Percentiles rank a stretch among this genome's conserved stretches.
phyloP scores from a whole-genome alignment of 768 basidiomycete species.

The Naganishia vaughanmartiniae region DNA sequence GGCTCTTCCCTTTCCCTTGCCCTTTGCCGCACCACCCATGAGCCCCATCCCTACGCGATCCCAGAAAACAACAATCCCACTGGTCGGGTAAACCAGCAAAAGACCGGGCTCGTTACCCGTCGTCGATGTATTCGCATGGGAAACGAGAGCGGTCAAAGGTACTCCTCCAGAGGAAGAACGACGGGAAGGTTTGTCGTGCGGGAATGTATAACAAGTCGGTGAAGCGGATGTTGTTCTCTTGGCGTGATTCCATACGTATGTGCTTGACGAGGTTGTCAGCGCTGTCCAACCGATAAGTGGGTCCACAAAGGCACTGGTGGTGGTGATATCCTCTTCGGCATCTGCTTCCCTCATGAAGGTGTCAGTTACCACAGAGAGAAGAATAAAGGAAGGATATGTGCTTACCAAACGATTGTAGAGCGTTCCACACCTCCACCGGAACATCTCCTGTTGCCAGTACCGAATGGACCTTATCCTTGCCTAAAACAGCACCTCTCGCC shows the following conservation, averaged over 20 bases:
- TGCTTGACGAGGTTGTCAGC: neutral
- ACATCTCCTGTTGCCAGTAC: conserved; percentile 11
- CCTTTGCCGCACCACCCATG: neutral
- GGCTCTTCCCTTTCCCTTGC: neutral
- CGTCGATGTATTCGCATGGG: neutral
- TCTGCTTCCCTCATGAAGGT: neutral
- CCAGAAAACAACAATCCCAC: conserved; percentile 4
- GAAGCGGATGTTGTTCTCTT: conserved; percentile 6
- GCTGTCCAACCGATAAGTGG: conserved; percentile 4
- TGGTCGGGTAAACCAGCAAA: conserved; percentile 11
- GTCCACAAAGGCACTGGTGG: conserved; percentile 1
- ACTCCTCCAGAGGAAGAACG: neutral
- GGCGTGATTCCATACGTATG: conserved; percentile 23
- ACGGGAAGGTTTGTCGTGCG: neutral
- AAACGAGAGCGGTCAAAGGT: conserved; percentile 7
- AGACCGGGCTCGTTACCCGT: conserved; percentile 7
- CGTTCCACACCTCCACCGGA: conserved; percentile 10
- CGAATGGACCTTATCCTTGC: conserved; percentile 8
- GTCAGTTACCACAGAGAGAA: neutral
- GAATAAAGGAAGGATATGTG: neutral
- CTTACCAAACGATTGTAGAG: conserved; percentile 12
- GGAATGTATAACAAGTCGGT: conserved; percentile 19
- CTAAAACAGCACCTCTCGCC: conserved; percentile 6
- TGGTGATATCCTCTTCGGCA: neutral
- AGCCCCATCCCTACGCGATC: conserved; percentile 10